Base-by-base conservation (phyloP, 1,139 yeast species). In the Schwanniomyces etchellsii region DNA sequence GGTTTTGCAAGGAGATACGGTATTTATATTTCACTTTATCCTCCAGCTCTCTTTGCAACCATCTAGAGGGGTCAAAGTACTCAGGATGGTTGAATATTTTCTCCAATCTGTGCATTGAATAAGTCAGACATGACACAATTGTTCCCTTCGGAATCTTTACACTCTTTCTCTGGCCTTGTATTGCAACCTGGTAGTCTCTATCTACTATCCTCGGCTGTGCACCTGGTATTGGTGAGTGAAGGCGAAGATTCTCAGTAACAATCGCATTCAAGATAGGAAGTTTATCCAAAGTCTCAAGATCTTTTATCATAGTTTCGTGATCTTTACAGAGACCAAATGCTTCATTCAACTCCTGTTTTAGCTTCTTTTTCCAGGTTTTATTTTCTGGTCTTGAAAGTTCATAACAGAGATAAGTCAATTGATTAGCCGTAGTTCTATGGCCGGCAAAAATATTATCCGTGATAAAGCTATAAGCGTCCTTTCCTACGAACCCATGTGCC, bases 201-300 rank as follows among this genome's bases (percentile, higher is more conserved):
- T 55, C 55, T 5, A 70, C 74, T 5, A 69, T 50, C 25, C 89
- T 53, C 3, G 88, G 88, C 47, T 80, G 85, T 25, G 80, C 74
- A 1, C 88, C 88, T 0, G 89, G 89, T 39, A 81, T 80, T 1
- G 86, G 80, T 1, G 85, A 60, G 51, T 79, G 83, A 1, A 79
- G 58, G 30, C 89, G 56, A 11, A 71, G 64, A 6, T 71, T 70
- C 45, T 81, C 89, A 34, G 66, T 60, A 5, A 79, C 45, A 7
- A 79, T 57, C 0, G 84, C 82, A 40, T 73, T 69, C 39, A 80
- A 52, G 34, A 67, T 69, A 2, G 76, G 77, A 27, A 80, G 52
- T 9, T 51, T 50, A 38, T 78, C 84, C 12, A 79, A 55, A 9
- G 29, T 37, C 32, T 62, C 70, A 21, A 63, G 47, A 38, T 62